phyloP scores from a whole-genome alignment of 352 stramenopile species.

The Phytopythium ostracodes region DNA sequence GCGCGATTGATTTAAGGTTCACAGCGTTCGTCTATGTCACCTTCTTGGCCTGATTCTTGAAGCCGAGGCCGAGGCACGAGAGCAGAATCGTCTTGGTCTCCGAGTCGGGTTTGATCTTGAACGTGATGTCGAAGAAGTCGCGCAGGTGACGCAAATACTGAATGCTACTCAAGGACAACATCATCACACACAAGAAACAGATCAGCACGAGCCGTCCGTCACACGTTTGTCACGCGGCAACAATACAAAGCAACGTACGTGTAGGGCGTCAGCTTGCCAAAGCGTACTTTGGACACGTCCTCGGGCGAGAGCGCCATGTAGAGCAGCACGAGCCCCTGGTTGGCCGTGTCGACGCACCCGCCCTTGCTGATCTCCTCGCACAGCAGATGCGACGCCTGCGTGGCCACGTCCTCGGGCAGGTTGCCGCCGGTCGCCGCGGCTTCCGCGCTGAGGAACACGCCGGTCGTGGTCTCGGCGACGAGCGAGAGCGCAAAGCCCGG shows the following conservation, averaged over 20 bases:
- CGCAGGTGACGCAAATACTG: slow-evolving; percentile 88
- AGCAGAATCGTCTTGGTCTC: slow-evolving; percentile 90
- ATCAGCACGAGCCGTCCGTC: too few species aligned
- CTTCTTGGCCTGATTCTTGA: slow-evolving; percentile 95
- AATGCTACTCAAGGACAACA: slow-evolving; percentile 43
- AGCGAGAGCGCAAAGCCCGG: slow-evolving; percentile 93
- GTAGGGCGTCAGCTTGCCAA: slow-evolving; percentile 86
- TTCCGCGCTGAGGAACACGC: slow-evolving; percentile 92
- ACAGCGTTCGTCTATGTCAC: slow-evolving; percentile 74
- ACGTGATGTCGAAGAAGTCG: slow-evolving; percentile 93
- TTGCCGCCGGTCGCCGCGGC: slow-evolving; percentile 76
- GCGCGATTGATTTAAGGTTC: slow-evolving; percentile 16
- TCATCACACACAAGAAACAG: slow-evolving; percentile 1
- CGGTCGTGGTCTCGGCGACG: slow-evolving; percentile 97
- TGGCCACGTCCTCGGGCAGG: slow-evolving; percentile 96
- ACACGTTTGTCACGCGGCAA: too few species aligned
- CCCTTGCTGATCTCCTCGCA: slow-evolving; percentile 96
- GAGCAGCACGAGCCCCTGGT: slow-evolving; percentile 95
- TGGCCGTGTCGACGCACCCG: slow-evolving; percentile 93
- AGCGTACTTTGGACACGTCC: slow-evolving; percentile 94
- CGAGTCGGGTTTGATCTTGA: slow-evolving; percentile 90
- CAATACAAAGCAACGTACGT: slow-evolving; percentile 31
- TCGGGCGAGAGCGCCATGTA: slow-evolving; percentile 98
- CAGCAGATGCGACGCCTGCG: slow-evolving; percentile 90
- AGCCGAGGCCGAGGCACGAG: slow-evolving; percentile 92